A percentile compares a stretch with the other conserved stretches of the same genome.
These are phyloP conservation scores for Serendipita vermifera DNA, from an alignment of 768 basidiomycete species.

Conservation along the genomic window DNA sequence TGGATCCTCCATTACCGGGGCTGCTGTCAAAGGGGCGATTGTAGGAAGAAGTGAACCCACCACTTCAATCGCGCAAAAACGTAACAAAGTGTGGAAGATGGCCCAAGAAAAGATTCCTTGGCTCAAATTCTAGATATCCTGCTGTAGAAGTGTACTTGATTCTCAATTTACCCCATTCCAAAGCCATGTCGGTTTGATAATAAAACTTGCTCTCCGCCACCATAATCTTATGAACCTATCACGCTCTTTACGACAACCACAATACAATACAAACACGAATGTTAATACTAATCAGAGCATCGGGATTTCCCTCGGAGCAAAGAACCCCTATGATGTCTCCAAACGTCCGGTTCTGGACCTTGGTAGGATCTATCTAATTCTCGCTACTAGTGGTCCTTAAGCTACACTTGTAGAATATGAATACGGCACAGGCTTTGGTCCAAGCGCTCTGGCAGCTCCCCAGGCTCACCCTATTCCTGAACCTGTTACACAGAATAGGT, in stretches of 20 bases:
- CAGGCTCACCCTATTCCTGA: neutral
- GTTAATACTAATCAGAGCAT: neutral
- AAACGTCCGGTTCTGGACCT: neutral
- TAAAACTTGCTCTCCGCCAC: conserved; percentile 2
- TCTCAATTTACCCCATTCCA: no score
- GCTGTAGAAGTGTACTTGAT: no score
- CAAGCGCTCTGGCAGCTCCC: neutral
- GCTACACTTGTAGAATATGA: neutral
- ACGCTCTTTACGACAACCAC: conserved; percentile 3
- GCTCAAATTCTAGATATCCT: no score
- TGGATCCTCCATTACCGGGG: no score
- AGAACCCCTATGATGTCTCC: no score
- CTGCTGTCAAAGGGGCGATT: no score
- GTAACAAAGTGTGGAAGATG: no score
- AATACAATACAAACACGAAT: neutral
- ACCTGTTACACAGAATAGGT: neutral
- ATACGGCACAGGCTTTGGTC: neutral
- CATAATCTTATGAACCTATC: neutral
- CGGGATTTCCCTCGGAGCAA: neutral
- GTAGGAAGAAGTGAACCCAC: no score
- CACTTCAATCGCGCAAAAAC: no score
- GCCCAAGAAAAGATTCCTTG: no score
- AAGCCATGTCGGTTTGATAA: no score
- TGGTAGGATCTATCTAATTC: neutral
- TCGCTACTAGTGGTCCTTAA: neutral